Base-by-base conservation (phyloP, 2,329 filamentous ascomycete genomes). In the Aspergillus glaucus region DNA sequence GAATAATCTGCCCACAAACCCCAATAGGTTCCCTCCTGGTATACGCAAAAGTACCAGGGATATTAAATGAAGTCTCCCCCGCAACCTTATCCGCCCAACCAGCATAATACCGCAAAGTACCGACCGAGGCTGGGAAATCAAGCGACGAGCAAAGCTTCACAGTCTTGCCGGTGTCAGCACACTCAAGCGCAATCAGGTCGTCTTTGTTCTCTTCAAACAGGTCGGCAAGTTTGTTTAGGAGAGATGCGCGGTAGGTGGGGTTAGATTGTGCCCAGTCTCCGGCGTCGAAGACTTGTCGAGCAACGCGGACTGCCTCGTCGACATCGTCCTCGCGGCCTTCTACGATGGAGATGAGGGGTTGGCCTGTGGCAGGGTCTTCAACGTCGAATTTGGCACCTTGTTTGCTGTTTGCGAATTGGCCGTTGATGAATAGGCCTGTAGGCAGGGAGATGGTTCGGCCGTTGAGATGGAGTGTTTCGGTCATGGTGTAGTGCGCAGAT, bases 11-110 rank as follows among this genome's bases (percentile, higher is more conserved):
- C 66, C 84, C 88, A 69, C 86, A 91, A 53, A 88, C 85, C 70
- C 86, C 86, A 53, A 82, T 71, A 17, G 88, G 86, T 79, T 94
- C 88, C 57, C 82, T 80, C 65, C 79, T 76, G 58, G 86, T 89
- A 77, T 92, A 93, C 77, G 87, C 85, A 77, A 93, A 88, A 69
- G 82, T 87, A 57, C 88, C 85, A 48, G 81, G 79, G 60, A 78
- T 74, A 56, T 88, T 86, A 61, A 92, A 86, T 55, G 92, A 81
- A 54, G 88, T 87, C 79, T 90, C 88, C 71, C 88, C 88, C 73
- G 86, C 78, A 58, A 92, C 86, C 84, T 95, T 94, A 79, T 95
- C 94, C 89, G 77, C 93, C 85, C 86, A 94, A 54, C 89, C 89
- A 65, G 80, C 88, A 62, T 91, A 91, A 76, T 90, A 95, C 73